Evolutionary conservation across 1,139 yeast species (phyloP), one percentile per base, ranked within the genome.

Genomic region (Suhomyces ambrosiae): DNA sequence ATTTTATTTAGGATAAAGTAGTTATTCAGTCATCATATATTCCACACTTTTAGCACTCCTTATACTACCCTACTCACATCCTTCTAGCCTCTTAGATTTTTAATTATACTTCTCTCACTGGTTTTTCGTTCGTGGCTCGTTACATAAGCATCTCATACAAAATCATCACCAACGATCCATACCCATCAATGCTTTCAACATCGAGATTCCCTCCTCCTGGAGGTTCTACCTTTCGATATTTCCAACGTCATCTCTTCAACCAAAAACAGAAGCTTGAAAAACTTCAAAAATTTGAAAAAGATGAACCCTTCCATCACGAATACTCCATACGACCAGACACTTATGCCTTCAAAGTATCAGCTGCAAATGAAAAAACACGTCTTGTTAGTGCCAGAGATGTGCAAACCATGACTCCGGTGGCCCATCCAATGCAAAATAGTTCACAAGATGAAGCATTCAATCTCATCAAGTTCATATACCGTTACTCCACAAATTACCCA

Each of bases 271-370:
- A 53, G 4, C 42, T 54, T 19, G 53, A 56, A 19, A 41, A 47
- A 27, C 42, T 54, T 6, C 38, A 46, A 28, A 40, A 52, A 33
- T 54, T 54, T 17, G 58, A 58, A 14, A 51, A 52, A 9, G 59
- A 58, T 19, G 58, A 55, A 11, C 60, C 59, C 18, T 58, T 60
- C 38, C 63, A 64, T 41, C 76, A 71, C 47, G 77, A 71, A 43
- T 71, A 71, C 47, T 71, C 77, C 19, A 70, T 71, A 36, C 54
- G 74, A 27, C 77, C 77, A 14, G 76, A 71, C 42, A 69, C 75
- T 0, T 71, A 63, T 56, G 74, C 76, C 8, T 71, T 71, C 50
- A 70, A 69, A 44, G 73, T 68, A 1, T 58, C 67, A 2, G 58
- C 56, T 2, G 50, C 58, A 29, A 54, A 54, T 26, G 65, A 61